phyloP scores from a whole-genome alignment of 2,329 filamentous ascomycete species.

The Chaetomium sp. region DNA sequence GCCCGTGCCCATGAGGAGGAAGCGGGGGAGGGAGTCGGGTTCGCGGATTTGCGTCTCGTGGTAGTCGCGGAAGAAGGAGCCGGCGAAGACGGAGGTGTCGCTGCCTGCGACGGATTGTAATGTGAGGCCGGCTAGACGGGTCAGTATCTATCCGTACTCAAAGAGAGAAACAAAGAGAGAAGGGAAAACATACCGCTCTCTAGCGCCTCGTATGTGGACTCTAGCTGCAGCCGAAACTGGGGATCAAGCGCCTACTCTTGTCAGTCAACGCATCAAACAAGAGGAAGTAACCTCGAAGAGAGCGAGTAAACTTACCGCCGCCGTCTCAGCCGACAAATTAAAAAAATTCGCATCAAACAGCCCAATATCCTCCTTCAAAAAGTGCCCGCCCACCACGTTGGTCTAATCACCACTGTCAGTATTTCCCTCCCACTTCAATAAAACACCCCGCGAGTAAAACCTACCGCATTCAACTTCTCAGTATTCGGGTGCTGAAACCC shows the following conservation, averaged over 20 bases:
- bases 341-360: slow-evolving; percentile 30
- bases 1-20: slow-evolving; percentile 31
- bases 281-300: not conserved
- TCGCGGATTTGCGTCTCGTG: slow-evolving; percentile 23
- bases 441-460: not conserved
- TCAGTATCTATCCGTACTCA: not conserved
- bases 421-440: not conserved
- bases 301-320: slow-evolving; percentile 19
- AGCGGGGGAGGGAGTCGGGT: slow-evolving; percentile 24
- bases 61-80: slow-evolving; percentile 29
- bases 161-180: not conserved
- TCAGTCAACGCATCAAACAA: not conserved
- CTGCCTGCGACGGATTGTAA: slow-evolving; percentile 25
- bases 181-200: slow-evolving; percentile 23
- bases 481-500: slow-evolving; percentile 26
- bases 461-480: slow-evolving; percentile 23
- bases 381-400: slow-evolving; percentile 31
- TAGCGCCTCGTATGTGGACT: slow-evolving; percentile 29
- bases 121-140: slow-evolving; percentile 22
- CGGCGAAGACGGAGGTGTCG: slow-evolving; percentile 31
- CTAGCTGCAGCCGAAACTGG: slow-evolving; percentile 27
- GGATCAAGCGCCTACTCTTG: slow-evolving; percentile 21
- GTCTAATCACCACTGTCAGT: slow-evolving; percentile 22
- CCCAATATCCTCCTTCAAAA: slow-evolving; percentile 23
- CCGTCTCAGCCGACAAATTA: slow-evolving; percentile 26